Base-by-base conservation (phyloP, 176 grass and related monocot genomes). In the Oropetium thomaeum region DNA sequence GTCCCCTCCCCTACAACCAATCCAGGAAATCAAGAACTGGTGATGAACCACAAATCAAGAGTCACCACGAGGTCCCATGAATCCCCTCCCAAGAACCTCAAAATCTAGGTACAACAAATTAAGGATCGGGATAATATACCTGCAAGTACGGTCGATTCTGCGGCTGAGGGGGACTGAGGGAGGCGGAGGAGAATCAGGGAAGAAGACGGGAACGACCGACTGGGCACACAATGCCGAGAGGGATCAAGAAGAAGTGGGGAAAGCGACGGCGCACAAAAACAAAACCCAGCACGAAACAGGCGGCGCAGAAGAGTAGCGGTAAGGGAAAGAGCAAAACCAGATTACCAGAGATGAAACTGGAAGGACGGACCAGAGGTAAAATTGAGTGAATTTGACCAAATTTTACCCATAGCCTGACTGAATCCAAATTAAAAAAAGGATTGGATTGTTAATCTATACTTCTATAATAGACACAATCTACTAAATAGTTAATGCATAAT, bases 11-110 rank as follows among this genome's bases (percentile, higher is more conserved):
- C 66, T 74, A 60, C 48, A 66, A 33, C 8, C 27, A 80, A 63
- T 81, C 51, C 10, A 81, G n/a, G 11, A n/a, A 75, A 70, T 70
- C 73, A 71, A 71, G 34, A 71, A 84, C 43, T 58, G 44, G n/a
- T 27, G 20, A 25, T 8, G 19, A 65, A 58, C 10, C 39, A 28
- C 63, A 68, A 41, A 81, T 63, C 11, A 47, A 29, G 29, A 28
- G 16, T 32, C 45, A 17, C 12, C 29, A 19, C 23, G 15, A 5
- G 1, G 10, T 43, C 23, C 20, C 38, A 5, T 28, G 7, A 33
- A 10, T 10, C 48, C 33, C 2, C 9, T 5, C 34, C 23, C 35
- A 61, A 41, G 54, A 80, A 80, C 17, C 2, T 30, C 17, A 59
- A 66, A 80, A 39, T 31, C 49, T 22, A 61, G 41, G 41, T 74